These are phyloP conservation scores for Pyrrhoderma lamaoense DNA, from an alignment of 1,284 basidiomycete genomes.

Conservation along the genomic window DNA sequence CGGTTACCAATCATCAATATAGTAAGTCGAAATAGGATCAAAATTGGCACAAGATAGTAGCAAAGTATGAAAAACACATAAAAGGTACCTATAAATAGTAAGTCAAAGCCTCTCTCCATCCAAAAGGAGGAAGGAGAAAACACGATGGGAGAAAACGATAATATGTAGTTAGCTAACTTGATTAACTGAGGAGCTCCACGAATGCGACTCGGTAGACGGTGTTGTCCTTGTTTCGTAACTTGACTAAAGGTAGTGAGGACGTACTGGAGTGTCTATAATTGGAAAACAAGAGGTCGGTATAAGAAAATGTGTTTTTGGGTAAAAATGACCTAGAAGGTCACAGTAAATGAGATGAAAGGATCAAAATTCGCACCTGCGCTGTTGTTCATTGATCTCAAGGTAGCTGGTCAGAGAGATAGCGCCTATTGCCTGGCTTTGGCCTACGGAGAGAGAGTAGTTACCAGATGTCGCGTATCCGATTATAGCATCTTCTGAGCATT, in stretches of 20 bases:
- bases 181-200: conserved; percentile 16
- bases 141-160: too few relatives aligned
- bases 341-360: too few relatives aligned
- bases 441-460: conserved; percentile 68
- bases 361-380: conserved; percentile 47
- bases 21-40: too few relatives aligned
- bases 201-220: conserved; percentile 33
- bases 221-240: conserved; percentile 37
- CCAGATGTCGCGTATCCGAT: conserved; percentile 81
- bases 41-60: too few relatives aligned
- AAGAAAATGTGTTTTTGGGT: too few relatives aligned
- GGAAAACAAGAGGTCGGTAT: background rate
- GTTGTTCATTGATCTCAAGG: conserved; percentile 45
- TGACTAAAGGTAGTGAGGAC: conserved; percentile 29
- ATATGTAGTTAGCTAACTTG: too few relatives aligned
- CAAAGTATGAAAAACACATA: too few relatives aligned
- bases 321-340: too few relatives aligned
- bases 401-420: conserved; percentile 53
- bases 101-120: too few relatives aligned
- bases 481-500: conserved; percentile 29
- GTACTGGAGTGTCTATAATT: conserved; percentile 17
- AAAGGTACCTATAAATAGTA: too few relatives aligned
- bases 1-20: too few relatives aligned
- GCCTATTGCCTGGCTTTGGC: conserved; percentile 68
- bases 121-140: too few relatives aligned